Evolutionary conservation across 495 filamentous ascomycete genomes (phyloP).

Genomic region (Hypoxylon cercidicola): DNA sequence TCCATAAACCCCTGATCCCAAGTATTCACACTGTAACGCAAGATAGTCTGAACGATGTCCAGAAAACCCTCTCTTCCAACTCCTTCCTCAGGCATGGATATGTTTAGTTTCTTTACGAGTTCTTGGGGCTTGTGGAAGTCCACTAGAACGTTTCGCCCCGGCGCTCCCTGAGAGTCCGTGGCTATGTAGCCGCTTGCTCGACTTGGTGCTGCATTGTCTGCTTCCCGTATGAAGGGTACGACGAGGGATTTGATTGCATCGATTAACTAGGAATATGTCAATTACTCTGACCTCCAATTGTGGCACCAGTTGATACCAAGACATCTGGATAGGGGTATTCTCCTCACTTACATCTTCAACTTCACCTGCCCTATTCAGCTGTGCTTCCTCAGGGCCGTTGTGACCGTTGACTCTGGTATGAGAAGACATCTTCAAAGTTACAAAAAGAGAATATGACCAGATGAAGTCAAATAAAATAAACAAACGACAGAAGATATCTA

Average conservation of each 20-base stretch:
- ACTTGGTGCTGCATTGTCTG: constrained; percentile 69
- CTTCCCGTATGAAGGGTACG: constrained; percentile 79
- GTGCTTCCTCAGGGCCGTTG: constrained; percentile 8
- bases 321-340: neutral
- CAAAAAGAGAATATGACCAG: too few relatives aligned
- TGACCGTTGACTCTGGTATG: constrained; percentile 15
- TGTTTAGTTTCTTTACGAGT: constrained; percentile 69
- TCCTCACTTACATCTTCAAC: constrained; percentile 63
- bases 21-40: constrained; percentile 90
- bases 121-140: constrained; percentile 77
- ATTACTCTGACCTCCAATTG: neutral
- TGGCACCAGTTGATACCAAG: neutral
- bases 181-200: constrained; percentile 63
- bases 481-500: neutral
- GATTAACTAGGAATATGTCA: constrained; percentile 66
- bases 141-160: constrained; percentile 69
- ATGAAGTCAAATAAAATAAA: too few relatives aligned
- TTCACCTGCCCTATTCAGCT: constrained; percentile 60
- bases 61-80: constrained; percentile 81
- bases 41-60: constrained; percentile 68
- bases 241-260: constrained; percentile 77
- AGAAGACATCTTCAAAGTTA: constrained; percentile 27
- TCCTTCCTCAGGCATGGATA: constrained; percentile 69
- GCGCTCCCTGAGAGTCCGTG: constrained; percentile 51
- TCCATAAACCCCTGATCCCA: constrained; percentile 97